Evolutionary conservation across 2,329 filamentous ascomycete species (phyloP).

Genomic region (Clarireedia paspali): DNA sequence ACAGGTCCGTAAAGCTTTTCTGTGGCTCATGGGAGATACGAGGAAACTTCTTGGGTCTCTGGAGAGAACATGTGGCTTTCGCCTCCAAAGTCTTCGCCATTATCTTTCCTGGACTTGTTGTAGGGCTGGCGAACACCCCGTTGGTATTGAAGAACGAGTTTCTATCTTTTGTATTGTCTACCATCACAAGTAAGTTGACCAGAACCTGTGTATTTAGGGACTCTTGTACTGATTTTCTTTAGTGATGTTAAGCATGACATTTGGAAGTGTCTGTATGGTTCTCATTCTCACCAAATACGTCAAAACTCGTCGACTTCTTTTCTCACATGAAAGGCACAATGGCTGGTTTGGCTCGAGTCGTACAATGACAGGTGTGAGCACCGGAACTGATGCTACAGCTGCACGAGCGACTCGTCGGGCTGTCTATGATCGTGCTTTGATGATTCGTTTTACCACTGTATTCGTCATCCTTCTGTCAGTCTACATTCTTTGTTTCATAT

Average conservation of each 20-base stretch:
- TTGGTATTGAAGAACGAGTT: conserved; percentile 24
- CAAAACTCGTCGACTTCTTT: conserved; percentile 29
- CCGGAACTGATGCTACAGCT: background rate
- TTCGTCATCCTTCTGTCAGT: conserved; percentile 33
- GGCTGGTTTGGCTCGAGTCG: conserved; percentile 22
- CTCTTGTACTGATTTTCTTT: background rate
- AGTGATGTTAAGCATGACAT: conserved; percentile 35
- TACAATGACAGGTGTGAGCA: conserved; percentile 6
- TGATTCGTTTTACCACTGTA: conserved; percentile 38
- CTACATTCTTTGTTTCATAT: background rate
- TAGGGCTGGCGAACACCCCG: conserved; percentile 29
- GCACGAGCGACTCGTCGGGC: conserved; percentile 17
- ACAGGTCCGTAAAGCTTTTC: conserved; percentile 33
- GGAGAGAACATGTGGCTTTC: conserved; percentile 21
- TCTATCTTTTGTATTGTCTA: conserved; percentile 31
- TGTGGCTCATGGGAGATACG: conserved; percentile 29
- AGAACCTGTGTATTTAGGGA: background rate
- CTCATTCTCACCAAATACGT: conserved; percentile 36
- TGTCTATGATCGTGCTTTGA: conserved; percentile 39
- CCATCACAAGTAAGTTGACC: conserved; percentile 31
- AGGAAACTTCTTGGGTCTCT: conserved; percentile 22
- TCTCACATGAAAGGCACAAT: conserved; percentile 26
- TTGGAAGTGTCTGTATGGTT: conserved; percentile 32
- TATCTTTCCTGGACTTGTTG: conserved; percentile 30
- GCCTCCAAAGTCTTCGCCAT: conserved; percentile 32